These are phyloP conservation scores for Fusarium setosum DNA, from an alignment of 2,329 filamentous ascomycete genomes.

Conservation along the genomic window DNA sequence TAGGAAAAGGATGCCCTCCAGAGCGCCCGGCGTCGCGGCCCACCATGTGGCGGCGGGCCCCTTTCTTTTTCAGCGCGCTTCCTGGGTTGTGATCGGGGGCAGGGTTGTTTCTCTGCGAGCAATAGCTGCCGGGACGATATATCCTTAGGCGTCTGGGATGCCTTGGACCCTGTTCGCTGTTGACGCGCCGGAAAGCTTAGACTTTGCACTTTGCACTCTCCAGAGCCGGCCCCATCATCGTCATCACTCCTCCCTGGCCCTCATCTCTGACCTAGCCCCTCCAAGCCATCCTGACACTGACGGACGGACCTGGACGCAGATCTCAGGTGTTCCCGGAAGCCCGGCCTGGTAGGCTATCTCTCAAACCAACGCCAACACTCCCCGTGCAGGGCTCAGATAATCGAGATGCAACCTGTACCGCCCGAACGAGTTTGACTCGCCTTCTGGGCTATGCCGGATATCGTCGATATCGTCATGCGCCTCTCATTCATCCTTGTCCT, in stretches of 20 bases:
- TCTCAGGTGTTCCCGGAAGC: too few species aligned
- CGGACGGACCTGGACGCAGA: background rate
- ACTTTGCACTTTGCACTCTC: background rate
- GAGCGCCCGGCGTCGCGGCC: background rate
- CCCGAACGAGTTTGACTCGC: background rate
- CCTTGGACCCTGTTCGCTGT: background rate
- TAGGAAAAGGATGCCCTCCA: background rate
- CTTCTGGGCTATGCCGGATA: background rate
- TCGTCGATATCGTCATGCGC: background rate
- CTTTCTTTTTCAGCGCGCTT: slow-evolving; percentile 1
- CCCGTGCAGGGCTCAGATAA: too few species aligned
- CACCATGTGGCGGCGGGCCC: background rate
- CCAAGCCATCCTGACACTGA: background rate
- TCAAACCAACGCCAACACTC: too few species aligned
- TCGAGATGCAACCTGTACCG: too few species aligned
- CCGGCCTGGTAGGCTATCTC: background rate
- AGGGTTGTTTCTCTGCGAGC: background rate
- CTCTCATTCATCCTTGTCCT: background rate
- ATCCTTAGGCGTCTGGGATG: background rate
- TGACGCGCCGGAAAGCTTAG: background rate
- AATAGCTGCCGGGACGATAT: background rate
- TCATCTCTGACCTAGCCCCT: background rate
- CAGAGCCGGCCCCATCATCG: background rate
- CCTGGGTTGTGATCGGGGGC: background rate
- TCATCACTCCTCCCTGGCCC: background rate